These are phyloP conservation scores for Metschnikowia lunata DNA, from an alignment of 805 yeast genomes.

Conservation along the genomic window DNA sequence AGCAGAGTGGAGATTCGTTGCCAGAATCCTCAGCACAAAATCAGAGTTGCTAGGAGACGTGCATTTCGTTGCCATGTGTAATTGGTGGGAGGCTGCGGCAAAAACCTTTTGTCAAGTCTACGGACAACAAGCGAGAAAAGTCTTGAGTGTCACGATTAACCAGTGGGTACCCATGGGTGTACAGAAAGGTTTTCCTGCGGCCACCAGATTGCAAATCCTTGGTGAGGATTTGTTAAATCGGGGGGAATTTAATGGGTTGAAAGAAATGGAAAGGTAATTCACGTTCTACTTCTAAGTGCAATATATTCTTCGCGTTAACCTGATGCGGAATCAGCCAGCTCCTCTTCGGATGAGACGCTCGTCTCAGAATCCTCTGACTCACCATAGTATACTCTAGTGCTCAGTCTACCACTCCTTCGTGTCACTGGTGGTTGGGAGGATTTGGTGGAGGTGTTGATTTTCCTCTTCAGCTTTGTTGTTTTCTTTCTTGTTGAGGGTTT, in stretches of 20 bases:
- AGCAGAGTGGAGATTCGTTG: slow-evolving; percentile 63
- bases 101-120: slow-evolving; percentile 49
- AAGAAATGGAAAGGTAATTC: slow-evolving; percentile 35
- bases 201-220: slow-evolving; percentile 67
- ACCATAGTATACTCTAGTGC: slow-evolving; percentile 15
- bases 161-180: slow-evolving; percentile 52
- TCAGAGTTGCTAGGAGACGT: slow-evolving; percentile 50
- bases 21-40: slow-evolving; percentile 63
- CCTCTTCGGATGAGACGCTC: slow-evolving; percentile 10
- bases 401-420: slow-evolving; percentile 17
- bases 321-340: no score
- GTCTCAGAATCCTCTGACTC: slow-evolving; percentile 17
- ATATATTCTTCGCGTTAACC: no score
- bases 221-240: slow-evolving; percentile 71
- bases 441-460: no score
- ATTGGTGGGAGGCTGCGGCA: slow-evolving; percentile 92
- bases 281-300: no score
- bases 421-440: slow-evolving; percentile 15
- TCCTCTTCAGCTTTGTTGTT: no score
- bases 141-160: slow-evolving; percentile 44
- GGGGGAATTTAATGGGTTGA: slow-evolving; percentile 44
- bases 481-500: background rate
- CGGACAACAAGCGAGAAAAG: slow-evolving; percentile 67
- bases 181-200: slow-evolving; percentile 62
- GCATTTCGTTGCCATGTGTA: slow-evolving; percentile 66